phyloP scores from a whole-genome alignment of 1,284 basidiomycete species.

The Ustilago trichophora region DNA sequence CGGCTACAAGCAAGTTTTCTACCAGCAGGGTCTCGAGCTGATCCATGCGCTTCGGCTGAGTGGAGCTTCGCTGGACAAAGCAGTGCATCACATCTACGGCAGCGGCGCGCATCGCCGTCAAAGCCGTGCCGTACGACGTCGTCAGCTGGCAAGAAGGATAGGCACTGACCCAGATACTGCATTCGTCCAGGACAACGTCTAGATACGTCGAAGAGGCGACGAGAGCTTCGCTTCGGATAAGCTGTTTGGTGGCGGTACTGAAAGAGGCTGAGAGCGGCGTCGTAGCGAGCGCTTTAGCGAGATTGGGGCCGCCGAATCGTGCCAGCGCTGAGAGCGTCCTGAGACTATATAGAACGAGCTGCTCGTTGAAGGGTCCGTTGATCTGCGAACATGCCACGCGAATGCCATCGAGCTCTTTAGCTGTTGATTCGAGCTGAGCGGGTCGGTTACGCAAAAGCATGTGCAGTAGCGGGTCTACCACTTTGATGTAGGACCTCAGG shows the following conservation, averaged over 20 bases:
- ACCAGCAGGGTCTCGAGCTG: constrained; percentile 74
- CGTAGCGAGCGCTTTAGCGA: constrained; percentile 68
- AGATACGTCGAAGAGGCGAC: constrained; percentile 12
- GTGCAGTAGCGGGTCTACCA: constrained; percentile 52
- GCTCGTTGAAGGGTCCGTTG: constrained; percentile 79
- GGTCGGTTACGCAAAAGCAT: constrained; percentile 29
- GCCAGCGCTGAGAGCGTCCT: constrained; percentile 81
- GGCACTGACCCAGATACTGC: constrained; percentile 32
- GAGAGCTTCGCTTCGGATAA: constrained; percentile 9
- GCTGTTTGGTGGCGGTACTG: constrained; percentile 21
- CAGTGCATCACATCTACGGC: constrained; percentile 83
- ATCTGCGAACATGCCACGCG: constrained; percentile 69
- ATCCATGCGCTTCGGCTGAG: constrained; percentile 73
- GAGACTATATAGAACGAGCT: constrained; percentile 74
- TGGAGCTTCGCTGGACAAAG: constrained; percentile 80
- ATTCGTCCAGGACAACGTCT: constrained; percentile 39
- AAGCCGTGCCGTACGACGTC: not conserved
- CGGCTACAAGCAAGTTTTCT: constrained; percentile 77
- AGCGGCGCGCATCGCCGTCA: constrained; percentile 73
- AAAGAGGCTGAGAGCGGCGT: constrained; percentile 23
- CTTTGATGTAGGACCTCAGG: constrained; percentile 46
- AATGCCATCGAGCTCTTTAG: constrained; percentile 7
- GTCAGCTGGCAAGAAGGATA: constrained; percentile 13
- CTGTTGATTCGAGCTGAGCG: not conserved
- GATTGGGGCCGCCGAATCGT: constrained; percentile 86